phyloP scores from a whole-genome alignment of 768 basidiomycete genomes.

The Boletus reticuloceps region DNA sequence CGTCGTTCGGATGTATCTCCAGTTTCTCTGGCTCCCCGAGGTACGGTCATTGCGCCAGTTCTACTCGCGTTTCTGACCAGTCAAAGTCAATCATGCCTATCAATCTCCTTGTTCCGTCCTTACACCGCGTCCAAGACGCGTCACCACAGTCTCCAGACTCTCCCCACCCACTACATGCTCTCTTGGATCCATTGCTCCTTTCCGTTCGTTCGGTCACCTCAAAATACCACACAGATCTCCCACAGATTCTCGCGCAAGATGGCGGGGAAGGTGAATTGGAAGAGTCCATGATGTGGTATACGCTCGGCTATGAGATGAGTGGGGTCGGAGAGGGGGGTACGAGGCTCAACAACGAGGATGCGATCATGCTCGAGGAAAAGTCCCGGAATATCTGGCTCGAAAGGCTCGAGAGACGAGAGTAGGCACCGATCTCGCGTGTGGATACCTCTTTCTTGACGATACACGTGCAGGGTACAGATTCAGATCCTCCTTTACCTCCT shows the following conservation, averaged over 20 bases:
- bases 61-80: slow-evolving; percentile 11
- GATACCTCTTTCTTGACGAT: slow-evolving; percentile 5
- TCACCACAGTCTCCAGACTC: slow-evolving; percentile 28
- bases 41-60: slow-evolving; percentile 33
- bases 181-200: slow-evolving; percentile 62
- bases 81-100: slow-evolving; percentile 72
- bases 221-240: slow-evolving; percentile 67
- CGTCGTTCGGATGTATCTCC: slow-evolving; percentile 63
- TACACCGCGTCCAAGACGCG: slow-evolving; percentile 47
- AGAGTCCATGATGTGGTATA: slow-evolving; percentile 78
- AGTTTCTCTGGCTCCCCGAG: slow-evolving; percentile 78
- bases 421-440: slow-evolving; percentile 17
- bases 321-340: slow-evolving; percentile 30
- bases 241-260: slow-evolving; percentile 54
- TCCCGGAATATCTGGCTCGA: slow-evolving; percentile 60
- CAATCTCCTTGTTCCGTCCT: slow-evolving; percentile 49
- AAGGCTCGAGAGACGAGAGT: slow-evolving; percentile 70
- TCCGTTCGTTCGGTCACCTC: slow-evolving; percentile 50
- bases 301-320: slow-evolving; percentile 54
- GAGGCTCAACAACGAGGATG: slow-evolving; percentile 16
- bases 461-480: slow-evolving; percentile 57
- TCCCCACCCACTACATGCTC: slow-evolving; percentile 54
- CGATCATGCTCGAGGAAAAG: slow-evolving; percentile 41
- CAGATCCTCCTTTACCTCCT: slow-evolving; percentile 72
- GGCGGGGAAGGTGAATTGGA: slow-evolving; percentile 64